Evolutionary conservation across 495 filamentous ascomycete genomes (phyloP).

Genomic region (Darksidea phi): DNA sequence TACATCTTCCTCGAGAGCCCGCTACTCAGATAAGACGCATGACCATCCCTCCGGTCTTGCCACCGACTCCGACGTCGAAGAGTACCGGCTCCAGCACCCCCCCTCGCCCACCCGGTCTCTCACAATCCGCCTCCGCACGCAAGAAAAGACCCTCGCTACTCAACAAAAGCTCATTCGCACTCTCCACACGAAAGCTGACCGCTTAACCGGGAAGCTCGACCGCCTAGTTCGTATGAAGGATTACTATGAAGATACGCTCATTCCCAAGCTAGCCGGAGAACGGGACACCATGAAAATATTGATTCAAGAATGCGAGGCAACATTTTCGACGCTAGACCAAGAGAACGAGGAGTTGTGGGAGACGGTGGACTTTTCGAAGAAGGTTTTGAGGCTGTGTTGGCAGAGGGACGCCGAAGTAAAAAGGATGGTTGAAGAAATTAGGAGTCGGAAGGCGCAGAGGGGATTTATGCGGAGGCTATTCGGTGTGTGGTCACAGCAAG

Average conservation of each 20-base stretch:
- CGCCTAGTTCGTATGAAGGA: no score
- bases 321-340: not conserved
- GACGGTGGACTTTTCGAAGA: not conserved
- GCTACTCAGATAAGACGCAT: not conserved
- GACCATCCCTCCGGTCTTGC: not conserved
- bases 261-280: not conserved
- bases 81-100: not conserved
- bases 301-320: no score
- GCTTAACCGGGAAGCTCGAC: not conserved
- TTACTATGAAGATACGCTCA: slow-evolving; percentile 2
- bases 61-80: not conserved
- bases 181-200: slow-evolving; percentile 8
- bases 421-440: not conserved
- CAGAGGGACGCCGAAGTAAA: no score
- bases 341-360: not conserved
- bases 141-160: slow-evolving; percentile 13
- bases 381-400: no score
- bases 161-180: slow-evolving; percentile 9
- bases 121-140: not conserved
- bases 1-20: not conserved
- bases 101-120: not conserved
- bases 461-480: not conserved
- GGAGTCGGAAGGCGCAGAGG: not conserved
- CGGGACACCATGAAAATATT: not conserved
- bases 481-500: not conserved